A percentile compares a stretch with the other conserved stretches of the same genome.
phyloP scores from a whole-genome alignment of 768 basidiomycete species.

The Chalciporus sphaerocephalus region DNA sequence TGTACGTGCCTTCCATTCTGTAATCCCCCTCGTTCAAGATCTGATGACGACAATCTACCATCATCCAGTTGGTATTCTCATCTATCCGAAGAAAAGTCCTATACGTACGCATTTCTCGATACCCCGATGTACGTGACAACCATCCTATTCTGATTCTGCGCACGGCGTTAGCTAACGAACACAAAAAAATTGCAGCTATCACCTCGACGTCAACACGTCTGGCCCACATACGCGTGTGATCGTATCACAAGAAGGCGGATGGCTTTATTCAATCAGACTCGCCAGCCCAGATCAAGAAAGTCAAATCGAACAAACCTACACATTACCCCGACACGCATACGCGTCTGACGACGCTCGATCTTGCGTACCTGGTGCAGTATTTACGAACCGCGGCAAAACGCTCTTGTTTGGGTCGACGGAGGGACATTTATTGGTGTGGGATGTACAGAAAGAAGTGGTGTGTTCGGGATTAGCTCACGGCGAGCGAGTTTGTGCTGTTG shows the following conservation, averaged over 20 bases:
- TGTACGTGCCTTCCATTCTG: conserved; percentile 40
- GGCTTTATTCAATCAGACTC: conserved; percentile 49
- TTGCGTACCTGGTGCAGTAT: conserved; percentile 55
- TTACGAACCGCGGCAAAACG: conserved; percentile 47
- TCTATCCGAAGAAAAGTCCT: conserved; percentile 60
- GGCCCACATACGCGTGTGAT: conserved; percentile 52
- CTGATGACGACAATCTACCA: conserved; percentile 10
- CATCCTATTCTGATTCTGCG: too few species aligned
- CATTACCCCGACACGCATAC: too few species aligned
- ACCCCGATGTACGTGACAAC: conserved; percentile 47
- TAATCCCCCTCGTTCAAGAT: not conserved
- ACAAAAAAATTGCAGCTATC: conserved; percentile 40
- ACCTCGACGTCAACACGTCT: conserved; percentile 48
- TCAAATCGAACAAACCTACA: conserved; percentile 50
- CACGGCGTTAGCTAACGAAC: conserved; percentile 9
- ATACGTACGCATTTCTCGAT: conserved; percentile 55
- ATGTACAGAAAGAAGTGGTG: conserved; percentile 47
- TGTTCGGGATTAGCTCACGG: conserved; percentile 58
- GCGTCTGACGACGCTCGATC: too few species aligned
- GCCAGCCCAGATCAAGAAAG: conserved; percentile 47
- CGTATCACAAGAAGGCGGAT: conserved; percentile 48
- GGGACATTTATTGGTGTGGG: conserved; percentile 59
- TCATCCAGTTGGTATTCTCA: conserved; percentile 65
- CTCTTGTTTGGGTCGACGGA: conserved; percentile 56
- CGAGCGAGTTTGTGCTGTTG: conserved; percentile 30